Conservation (phyloP, 257 asterid genomes). For the Jacaranda copaia region DNA sequence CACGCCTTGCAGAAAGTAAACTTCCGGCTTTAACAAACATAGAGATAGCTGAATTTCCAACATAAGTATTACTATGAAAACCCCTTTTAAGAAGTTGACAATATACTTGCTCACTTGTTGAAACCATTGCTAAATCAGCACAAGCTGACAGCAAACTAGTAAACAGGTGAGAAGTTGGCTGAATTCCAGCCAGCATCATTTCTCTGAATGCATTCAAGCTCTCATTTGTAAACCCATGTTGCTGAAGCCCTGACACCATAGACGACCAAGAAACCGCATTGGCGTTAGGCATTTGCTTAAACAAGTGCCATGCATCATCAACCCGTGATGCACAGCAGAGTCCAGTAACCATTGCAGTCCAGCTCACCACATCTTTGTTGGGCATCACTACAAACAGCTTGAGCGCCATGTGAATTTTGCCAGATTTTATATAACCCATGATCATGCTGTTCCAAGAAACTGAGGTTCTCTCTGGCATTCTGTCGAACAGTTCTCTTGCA, state of each 20-base stretch:
- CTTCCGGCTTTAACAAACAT: constrained; percentile 56
- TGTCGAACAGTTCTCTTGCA: constrained; percentile 50
- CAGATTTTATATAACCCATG: constrained; percentile 47
- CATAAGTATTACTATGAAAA: constrained; percentile 34
- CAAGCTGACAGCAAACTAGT: constrained; percentile 50
- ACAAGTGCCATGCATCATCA: constrained; percentile 46
- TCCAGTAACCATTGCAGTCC: constrained; percentile 57
- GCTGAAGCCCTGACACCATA: constrained; percentile 58
- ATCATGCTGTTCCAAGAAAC: constrained; percentile 62
- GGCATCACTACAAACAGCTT: constrained; percentile 48
- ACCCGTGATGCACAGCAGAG: constrained; percentile 45
- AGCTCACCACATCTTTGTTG: constrained; percentile 48
- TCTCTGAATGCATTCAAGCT: constrained; percentile 47
- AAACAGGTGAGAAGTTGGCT: constrained; percentile 51
- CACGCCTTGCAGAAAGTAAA: constrained; percentile 38
- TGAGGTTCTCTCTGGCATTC: constrained; percentile 40
- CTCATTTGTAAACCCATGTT: constrained; percentile 51
- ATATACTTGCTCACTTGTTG: constrained; percentile 45
- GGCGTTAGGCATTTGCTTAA: constrained; percentile 45
- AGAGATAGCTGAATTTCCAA: constrained; percentile 49
- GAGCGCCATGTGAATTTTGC: constrained; percentile 30
- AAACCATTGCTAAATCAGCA: constrained; percentile 41
- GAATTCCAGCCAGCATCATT: constrained; percentile 43
- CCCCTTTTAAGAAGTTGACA: constrained; percentile 42
- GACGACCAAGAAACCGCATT: constrained; percentile 63